Base-by-base conservation (phyloP, 371 early-diverging fungal genomes). In the Dichotomocladium elegans region DNA sequence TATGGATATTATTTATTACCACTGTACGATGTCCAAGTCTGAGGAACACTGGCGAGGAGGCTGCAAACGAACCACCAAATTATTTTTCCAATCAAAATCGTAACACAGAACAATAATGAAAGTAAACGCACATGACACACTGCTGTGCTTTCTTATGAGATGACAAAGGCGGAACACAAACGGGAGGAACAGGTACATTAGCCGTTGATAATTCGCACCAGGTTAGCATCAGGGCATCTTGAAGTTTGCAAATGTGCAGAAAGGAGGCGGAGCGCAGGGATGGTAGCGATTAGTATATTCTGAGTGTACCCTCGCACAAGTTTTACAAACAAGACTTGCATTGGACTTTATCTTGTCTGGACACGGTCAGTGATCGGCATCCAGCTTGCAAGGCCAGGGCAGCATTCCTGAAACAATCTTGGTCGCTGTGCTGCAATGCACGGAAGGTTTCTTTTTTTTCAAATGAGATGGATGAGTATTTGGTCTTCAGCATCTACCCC, bases 11-110 rank as follows among this genome's bases (percentile, higher is more conserved):
- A 48, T 15, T 48, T 7, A 0, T 15, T 26, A 54, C 55, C 55
- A 29, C 55, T 54, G 35, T 42, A 54, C 10, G 55, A 45, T 21
- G 55, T 54, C 55, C 55, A 54, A 22, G 55, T 54, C 27, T 54
- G 55, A 12, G 55, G 55, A 1, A 47, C 47, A 29, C 55, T 27
- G 29, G 55, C 55, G 21, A 54, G 27, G 27, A 46, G 14, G 17
- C 55, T 54, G 34, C n/a, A n/a, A n/a, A n/a, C n/a, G n/a, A n/a
- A n/a, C n/a, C n/a, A n/a, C n/a, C n/a, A n/a, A n/a, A n/a, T n/a
- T 37, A 17, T n/a, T 37, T 37, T 37, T 37, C 4, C 37, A 37
- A n/a, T 15, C 15, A 15, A 21, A 17, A 10, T 15, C 9, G 21
- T 17, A 37, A 37, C 37, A 37, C 37, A 11, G 21, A 37, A 35